These are phyloP conservation scores for Boletellus emodensis DNA, from an alignment of 768 basidiomycete genomes.

Conservation along the genomic window DNA sequence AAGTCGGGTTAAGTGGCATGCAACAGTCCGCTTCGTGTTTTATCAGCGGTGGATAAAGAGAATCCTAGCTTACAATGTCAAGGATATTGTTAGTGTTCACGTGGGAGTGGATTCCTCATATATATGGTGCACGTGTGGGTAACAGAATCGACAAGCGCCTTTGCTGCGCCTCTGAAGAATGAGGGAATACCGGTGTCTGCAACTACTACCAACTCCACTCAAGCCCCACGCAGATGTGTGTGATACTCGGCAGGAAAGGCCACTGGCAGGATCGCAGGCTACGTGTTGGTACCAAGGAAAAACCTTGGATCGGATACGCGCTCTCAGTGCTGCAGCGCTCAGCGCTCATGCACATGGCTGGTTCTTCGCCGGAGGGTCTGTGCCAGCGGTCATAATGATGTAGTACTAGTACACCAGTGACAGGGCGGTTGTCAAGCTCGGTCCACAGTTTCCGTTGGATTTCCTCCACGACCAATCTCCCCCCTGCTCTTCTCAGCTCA, in stretches of 20 bases:
- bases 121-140: too few relatives aligned
- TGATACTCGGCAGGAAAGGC: too few relatives aligned
- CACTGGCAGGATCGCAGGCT: constrained; percentile 60
- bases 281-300: constrained; percentile 39
- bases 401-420: background rate
- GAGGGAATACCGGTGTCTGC: too few relatives aligned
- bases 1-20: constrained; percentile 35
- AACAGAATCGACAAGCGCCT: too few relatives aligned
- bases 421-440: too few relatives aligned
- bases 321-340: constrained; percentile 34
- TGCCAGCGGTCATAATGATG: background rate
- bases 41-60: background rate
- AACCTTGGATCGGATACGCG: constrained; percentile 38
- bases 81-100: constrained; percentile 29
- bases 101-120: background rate
- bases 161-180: too few relatives aligned
- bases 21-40: background rate
- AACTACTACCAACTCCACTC: too few relatives aligned
- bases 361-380: constrained; percentile 24
- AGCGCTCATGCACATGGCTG: too few relatives aligned
- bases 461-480: background rate
- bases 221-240: background rate
- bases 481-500: background rate
- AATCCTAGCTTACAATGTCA: background rate
- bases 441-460: background rate